phyloP scores from a whole-genome alignment of 1,284 basidiomycete genomes.

The Trichosporon ovoides region DNA sequence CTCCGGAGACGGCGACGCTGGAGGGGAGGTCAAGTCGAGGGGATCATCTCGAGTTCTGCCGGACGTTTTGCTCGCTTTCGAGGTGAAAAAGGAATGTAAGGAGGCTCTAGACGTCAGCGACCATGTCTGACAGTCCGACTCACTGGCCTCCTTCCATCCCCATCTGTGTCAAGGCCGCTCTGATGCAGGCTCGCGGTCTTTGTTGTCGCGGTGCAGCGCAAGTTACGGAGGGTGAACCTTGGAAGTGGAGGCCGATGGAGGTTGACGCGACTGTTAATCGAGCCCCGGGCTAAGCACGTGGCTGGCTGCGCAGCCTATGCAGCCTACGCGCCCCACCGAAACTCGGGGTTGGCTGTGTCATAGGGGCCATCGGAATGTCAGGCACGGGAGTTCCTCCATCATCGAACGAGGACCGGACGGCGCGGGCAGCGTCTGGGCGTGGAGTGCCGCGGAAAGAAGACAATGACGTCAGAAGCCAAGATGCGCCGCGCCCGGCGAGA shows the following conservation, averaged over 20 bases:
- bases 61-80: conserved; percentile 29
- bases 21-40: conserved; percentile 33
- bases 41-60: conserved; percentile 17
- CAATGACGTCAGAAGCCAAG: conserved; percentile 4
- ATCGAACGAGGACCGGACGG: background rate
- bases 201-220: background rate
- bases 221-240: background rate
- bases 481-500: background rate
- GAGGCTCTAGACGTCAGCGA: conserved; percentile 27
- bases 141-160: conserved; percentile 9
- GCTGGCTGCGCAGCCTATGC: background rate
- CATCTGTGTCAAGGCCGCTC: background rate
- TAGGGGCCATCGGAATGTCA: conserved; percentile 1
- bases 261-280: conserved; percentile 19
- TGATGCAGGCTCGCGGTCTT: background rate
- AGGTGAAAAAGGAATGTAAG: conserved; percentile 45
- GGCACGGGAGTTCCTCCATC: background rate
- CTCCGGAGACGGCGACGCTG: conserved; percentile 28
- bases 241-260: conserved; percentile 1
- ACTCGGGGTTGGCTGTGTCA: background rate
- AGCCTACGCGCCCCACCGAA: background rate
- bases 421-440: background rate
- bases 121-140: background rate
- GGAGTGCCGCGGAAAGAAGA: background rate
- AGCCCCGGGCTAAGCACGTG: conserved; percentile 4